These are phyloP conservation scores for Exophiala lecanii-corni DNA, from an alignment of 2,329 filamentous ascomycete genomes.

Conservation along the genomic window DNA sequence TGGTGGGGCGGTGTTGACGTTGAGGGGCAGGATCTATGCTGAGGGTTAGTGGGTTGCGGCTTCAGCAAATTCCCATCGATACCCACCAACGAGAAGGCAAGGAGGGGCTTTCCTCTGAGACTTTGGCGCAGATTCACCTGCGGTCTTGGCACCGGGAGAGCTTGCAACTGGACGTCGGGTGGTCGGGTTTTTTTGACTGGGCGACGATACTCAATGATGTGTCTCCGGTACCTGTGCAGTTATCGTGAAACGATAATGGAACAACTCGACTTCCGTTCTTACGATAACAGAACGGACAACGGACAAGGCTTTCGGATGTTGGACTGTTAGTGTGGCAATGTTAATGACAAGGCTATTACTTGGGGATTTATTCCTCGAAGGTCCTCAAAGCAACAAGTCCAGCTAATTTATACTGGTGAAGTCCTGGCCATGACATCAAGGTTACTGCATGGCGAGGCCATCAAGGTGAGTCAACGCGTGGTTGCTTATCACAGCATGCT, in stretches of 20 bases:
- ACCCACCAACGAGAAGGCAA: background rate
- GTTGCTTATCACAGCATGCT: slow-evolving; percentile 18
- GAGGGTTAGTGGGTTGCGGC: background rate
- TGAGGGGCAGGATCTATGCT: slow-evolving; percentile 12
- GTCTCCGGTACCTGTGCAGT: background rate
- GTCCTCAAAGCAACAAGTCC: too few species aligned
- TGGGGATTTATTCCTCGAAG: too few species aligned
- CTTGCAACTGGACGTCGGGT: background rate
- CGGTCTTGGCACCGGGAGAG: slow-evolving; percentile 1
- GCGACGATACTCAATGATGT: too few species aligned
- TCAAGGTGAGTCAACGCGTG: slow-evolving; percentile 10
- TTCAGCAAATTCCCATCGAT: slow-evolving; percentile 1
- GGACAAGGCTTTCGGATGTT: background rate
- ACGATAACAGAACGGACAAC: slow-evolving; percentile 3
- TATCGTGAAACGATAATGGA: slow-evolving; percentile 3
- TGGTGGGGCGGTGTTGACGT: slow-evolving; percentile 23
- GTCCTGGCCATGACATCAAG: too few species aligned
- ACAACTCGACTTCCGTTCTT: slow-evolving; percentile 2
- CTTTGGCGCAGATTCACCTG: background rate
- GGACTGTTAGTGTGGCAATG: background rate
- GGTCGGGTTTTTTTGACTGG: background rate
- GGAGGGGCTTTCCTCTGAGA: background rate
- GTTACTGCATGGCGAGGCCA: background rate
- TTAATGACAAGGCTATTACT: background rate
- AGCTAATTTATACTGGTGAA: too few species aligned